These are phyloP conservation scores for Aspergillus nidulans DNA, from an alignment of 495 filamentous ascomycete species.

Conservation along the genomic window DNA sequence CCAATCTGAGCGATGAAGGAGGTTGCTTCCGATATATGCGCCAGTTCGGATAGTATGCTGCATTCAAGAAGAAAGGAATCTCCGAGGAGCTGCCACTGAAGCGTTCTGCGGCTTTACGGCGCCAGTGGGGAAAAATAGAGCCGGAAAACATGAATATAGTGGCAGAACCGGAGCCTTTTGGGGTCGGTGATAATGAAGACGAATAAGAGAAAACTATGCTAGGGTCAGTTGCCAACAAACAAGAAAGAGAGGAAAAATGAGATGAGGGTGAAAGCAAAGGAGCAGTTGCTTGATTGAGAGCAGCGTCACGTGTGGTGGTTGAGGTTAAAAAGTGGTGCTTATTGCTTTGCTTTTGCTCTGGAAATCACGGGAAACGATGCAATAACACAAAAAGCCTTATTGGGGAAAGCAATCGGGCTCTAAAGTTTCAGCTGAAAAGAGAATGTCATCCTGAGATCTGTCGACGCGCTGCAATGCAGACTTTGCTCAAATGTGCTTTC, in stretches of 20 bases:
- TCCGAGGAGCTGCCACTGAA: slow-evolving; percentile 32
- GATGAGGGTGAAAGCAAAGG: not conserved
- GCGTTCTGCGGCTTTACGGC: slow-evolving; percentile 24
- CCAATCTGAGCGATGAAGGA: slow-evolving; percentile 70
- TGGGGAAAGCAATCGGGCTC: slow-evolving; percentile 9
- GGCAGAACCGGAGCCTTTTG: not conserved
- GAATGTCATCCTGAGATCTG: slow-evolving; percentile 1
- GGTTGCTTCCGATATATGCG: slow-evolving; percentile 72
- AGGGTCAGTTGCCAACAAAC: slow-evolving; percentile 1
- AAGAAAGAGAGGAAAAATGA: not conserved
- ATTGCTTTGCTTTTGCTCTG: slow-evolving; percentile 14
- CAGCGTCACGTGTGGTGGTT: slow-evolving; percentile 13
- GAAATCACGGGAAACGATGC: slow-evolving; percentile 5
- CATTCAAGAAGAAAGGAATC: slow-evolving; percentile 55
- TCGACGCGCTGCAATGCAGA: slow-evolving; percentile 13
- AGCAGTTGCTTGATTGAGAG: slow-evolving; percentile 12
- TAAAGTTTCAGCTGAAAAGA: not conserved
- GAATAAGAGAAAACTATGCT: not conserved
- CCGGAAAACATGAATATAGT: slow-evolving; percentile 17
- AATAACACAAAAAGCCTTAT: slow-evolving; percentile 5
- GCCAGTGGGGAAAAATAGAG: slow-evolving; percentile 27
- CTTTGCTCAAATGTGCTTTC: slow-evolving; percentile 6
- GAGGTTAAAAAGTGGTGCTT: not conserved
- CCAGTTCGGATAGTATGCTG: slow-evolving; percentile 89
- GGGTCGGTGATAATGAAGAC: not conserved